Evolutionary conservation across 306 rosid species (phyloP), one percentile per base, ranked within the genome.

Genomic region (Dicorynia guianensis): DNA sequence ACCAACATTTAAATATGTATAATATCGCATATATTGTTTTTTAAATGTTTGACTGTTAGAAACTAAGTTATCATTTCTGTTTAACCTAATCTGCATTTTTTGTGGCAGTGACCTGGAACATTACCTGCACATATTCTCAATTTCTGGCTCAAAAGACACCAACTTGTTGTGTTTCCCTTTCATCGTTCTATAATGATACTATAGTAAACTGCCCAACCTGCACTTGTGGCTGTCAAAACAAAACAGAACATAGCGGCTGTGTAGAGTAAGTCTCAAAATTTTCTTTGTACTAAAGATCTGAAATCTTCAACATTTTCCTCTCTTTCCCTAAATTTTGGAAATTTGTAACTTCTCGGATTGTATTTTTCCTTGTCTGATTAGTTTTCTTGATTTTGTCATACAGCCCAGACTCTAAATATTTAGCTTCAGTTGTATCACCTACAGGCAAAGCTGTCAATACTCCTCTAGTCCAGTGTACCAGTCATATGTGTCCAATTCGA

Each of bases 131-230:
- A 1, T 95, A 92, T 79, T 95, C 99, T 55, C 99, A 95, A 78
- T 95, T 95, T 79, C 84, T 95, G 64, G 97, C 97, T 76, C 97
- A 92, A 75, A 95, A 95, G 96, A 90, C 97, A 35, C 99, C 99
- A 34, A 92, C 90, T 11, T 95, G 99, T 77, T 95, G 99, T 84
- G 99, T 95, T 81, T 95, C 99, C 35, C 97, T 95, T 69, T 95
- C 99, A 15, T 89, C 97, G 78, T 95, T 95, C 91, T 95, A 95
- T 30, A 95, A 95, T 64, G 93, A 95, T 55, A 89, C 97, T 3
- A 67, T 95, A 43, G 97, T 95, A n/a, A 88, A 88, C 85, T 95
- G 97, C 71, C 99, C 98, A 56, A 90, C 92, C 57, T 95, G 99
- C 82, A 90, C 97, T 42, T 92, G 98, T 66, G 98, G 99, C 78